Base-by-base conservation (phyloP, 169 alveolate species). In the Eimeria praecox region DNA sequence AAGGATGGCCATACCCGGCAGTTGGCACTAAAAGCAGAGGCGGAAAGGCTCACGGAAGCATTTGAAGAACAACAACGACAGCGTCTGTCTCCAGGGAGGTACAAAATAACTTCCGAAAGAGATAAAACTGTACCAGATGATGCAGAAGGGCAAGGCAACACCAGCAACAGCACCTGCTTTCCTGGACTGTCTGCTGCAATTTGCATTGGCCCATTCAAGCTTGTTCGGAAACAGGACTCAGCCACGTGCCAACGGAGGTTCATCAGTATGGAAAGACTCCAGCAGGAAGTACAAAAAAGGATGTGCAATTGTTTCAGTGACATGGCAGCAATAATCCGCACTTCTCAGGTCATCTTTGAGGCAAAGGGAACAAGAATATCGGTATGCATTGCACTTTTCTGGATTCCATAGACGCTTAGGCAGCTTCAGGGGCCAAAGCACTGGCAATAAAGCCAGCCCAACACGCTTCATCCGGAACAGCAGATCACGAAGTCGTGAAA, bases 291-390 rank as follows among this genome's bases (percentile, higher is more conserved):
- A 69, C 92, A 86, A 52, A 30, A 56, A 86, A 86, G 78, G 38
- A 54, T 86, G 92, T 86, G 75, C 64, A 24, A 54, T 12, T 86
- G 78, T 44, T 59, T 86, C 78, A 86, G 30, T n/a, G 44, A 59
- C n/a, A 54, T 56, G 78, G 92, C 80, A 35, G 92, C 64, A 44
- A 38, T 52, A 35, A 86, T 56, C 59, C 75, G 92, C 42, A 56
- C 77, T 86, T 44, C 92, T 20, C 92, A 86, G 56, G 27, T 86
- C 80, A 69, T 56, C 92, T 54, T 86, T 24, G 92, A 86, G 78
- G 92, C 82, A 24, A 86, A 59, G 59, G 92, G 92, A 56, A 9
- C 27, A 12, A 86, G 40, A 59, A 56, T 86, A 59, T 35, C 24
- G 59, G 92, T 86, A 33, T 12, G 64, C 5, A 80, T 14, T 42